These are phyloP conservation scores for Neonectria magnoliae DNA, from an alignment of 2,329 filamentous ascomycete species.

Conservation along the genomic window DNA sequence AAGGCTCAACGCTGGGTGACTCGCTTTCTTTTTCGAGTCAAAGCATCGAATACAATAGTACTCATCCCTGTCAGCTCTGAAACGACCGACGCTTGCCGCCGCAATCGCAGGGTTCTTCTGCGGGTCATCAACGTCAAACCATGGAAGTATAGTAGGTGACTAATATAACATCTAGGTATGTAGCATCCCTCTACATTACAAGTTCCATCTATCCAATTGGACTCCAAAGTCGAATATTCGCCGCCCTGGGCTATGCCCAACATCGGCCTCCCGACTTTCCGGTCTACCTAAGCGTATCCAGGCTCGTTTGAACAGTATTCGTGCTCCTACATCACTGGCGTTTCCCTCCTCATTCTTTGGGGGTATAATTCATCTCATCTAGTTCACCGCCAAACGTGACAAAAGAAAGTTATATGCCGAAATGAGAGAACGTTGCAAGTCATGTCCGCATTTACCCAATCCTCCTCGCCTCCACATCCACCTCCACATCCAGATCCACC, in stretches of 20 bases:
- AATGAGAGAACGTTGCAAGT: constrained; percentile 42
- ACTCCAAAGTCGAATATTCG: constrained; percentile 10
- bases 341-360: constrained; percentile 40
- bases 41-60: constrained; percentile 27
- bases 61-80: constrained; percentile 55
- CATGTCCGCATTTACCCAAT: constrained; percentile 37
- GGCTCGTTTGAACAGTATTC: constrained; percentile 27
- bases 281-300: constrained; percentile 38
- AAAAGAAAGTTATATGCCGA: constrained; percentile 41
- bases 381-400: constrained; percentile 42
- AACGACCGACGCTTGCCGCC: no score
- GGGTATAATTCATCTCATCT: constrained; percentile 46
- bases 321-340: constrained; percentile 32
- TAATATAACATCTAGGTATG: not conserved
- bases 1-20: constrained; percentile 29
- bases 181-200: constrained; percentile 16
- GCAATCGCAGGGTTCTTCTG: no score
- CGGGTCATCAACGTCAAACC: not conserved
- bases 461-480: not conserved
- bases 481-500: not conserved
- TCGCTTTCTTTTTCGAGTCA: constrained; percentile 35
- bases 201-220: constrained; percentile 21
- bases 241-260: constrained; percentile 9
- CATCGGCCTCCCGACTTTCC: constrained; percentile 20
- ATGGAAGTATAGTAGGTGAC: not conserved